Percentiles rank a stretch among this genome's conserved stretches.
Evolutionary conservation across 2,329 filamentous ascomycete genomes (phyloP).

Genomic region (Colletotrichum australisinense): DNA sequence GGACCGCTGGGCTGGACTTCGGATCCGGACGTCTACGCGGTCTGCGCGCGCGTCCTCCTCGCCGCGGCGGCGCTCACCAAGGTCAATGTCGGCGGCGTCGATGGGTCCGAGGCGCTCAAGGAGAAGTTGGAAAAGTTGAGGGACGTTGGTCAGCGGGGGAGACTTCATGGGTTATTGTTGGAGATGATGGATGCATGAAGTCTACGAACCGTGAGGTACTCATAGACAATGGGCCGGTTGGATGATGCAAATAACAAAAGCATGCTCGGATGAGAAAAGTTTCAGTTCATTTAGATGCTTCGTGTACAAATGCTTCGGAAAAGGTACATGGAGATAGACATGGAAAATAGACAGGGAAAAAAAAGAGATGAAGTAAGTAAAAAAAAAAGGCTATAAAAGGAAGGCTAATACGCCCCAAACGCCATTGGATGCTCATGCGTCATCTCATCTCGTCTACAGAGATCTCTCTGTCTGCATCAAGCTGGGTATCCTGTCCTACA

Average conservation of each 20-base stretch:
- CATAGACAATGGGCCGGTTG: no score
- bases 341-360: neutral
- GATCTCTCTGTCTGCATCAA: neutral
- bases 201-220: neutral
- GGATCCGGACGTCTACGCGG: conserved; percentile 73
- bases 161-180: conserved; percentile 35
- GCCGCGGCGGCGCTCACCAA: conserved; percentile 48
- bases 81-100: neutral
- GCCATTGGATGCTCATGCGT: conserved; percentile 19
- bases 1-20: conserved; percentile 80
- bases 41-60: conserved; percentile 63
- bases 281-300: neutral
- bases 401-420: conserved; percentile 27
- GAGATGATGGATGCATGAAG: conserved; percentile 23
- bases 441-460: neutral
- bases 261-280: neutral
- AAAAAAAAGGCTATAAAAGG: neutral
- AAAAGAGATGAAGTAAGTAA: neutral
- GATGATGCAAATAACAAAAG: neutral
- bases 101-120: neutral
- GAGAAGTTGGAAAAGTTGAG: conserved; percentile 19
- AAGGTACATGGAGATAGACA: neutral
- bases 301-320: conserved; percentile 14
- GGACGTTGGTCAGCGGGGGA: conserved; percentile 17
- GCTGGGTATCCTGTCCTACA: conserved; percentile 14